Evolutionary conservation across 352 stramenopile species (phyloP).

Genomic region (Stramenopiles sp.): DNA sequence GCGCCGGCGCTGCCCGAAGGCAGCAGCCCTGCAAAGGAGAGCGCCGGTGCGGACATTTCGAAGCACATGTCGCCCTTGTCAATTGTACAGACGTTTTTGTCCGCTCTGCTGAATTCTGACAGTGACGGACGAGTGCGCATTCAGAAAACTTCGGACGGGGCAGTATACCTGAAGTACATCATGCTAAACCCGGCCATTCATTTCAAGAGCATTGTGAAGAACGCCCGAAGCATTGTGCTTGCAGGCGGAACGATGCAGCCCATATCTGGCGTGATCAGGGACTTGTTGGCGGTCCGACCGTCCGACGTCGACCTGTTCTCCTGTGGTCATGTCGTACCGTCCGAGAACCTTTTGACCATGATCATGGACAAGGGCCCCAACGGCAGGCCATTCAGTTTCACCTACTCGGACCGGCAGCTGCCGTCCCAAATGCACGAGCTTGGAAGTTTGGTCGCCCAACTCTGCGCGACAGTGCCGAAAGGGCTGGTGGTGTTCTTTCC

Average conservation of each 20-base stretch:
- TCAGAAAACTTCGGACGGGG: not conserved
- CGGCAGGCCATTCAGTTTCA: conserved; percentile 76
- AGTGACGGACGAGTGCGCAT: not conserved
- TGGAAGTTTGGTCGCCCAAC: conserved; percentile 67
- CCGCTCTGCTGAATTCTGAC: not conserved
- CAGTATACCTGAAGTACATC: conserved; percentile 62
- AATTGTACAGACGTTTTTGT: not conserved
- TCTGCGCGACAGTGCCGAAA: conserved; percentile 61
- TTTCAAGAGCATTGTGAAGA: conserved; percentile 78
- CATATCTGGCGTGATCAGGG: conserved; percentile 52
- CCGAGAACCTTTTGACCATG: conserved; percentile 56
- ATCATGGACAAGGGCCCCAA: conserved; percentile 46
- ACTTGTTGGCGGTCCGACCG: conserved; percentile 65
- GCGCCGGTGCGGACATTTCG: not conserved
- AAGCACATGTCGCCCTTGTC: not conserved
- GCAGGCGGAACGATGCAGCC: conserved; percentile 93
- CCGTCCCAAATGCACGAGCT: conserved; percentile 63
- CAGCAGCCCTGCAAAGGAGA: not conserved
- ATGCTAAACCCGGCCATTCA: conserved; percentile 77
- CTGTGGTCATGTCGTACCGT: conserved; percentile 92
- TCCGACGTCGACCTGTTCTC: conserved; percentile 76
- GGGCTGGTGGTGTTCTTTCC: conserved; percentile 94
- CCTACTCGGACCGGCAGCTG: conserved; percentile 43
- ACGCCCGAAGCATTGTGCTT: conserved; percentile 80
- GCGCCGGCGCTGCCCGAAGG: not conserved